Conservation (phyloP, 768 basidiomycete genomes). For the Lentinus brumalis region DNA sequence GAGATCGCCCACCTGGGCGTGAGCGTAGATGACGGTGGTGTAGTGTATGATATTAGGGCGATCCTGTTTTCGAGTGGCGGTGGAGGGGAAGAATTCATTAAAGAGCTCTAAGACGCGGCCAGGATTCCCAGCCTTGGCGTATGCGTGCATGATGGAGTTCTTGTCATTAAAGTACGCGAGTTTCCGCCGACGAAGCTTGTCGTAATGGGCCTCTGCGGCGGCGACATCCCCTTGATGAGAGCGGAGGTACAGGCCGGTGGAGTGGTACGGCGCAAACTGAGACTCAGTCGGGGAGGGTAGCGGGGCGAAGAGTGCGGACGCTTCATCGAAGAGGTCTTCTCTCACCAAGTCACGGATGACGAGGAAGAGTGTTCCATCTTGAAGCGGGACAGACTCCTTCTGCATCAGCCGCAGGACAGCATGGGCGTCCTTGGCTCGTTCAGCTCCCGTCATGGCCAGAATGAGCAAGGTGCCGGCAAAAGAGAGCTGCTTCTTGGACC, state of each 20-base stretch:
- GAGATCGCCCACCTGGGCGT: constrained; percentile 48
- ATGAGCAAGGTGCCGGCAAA: constrained; percentile 9
- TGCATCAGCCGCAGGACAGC: constrained; percentile 45
- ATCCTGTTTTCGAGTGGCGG: constrained; percentile 17
- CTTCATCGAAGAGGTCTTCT: constrained; percentile 40
- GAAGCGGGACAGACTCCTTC: constrained; percentile 35
- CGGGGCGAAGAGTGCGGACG: constrained; percentile 45
- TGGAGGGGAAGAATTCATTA: constrained; percentile 48
- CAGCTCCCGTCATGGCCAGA: not conserved
- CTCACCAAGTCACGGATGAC: constrained; percentile 48
- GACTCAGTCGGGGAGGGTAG: constrained; percentile 20
- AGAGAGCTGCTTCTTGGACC: constrained; percentile 32
- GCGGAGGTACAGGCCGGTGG: constrained; percentile 53
- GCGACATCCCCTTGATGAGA: constrained; percentile 53
- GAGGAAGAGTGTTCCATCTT: constrained; percentile 19
- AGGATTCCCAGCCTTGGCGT: constrained; percentile 48
- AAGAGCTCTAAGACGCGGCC: constrained; percentile 52
- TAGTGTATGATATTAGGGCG: constrained; percentile 54
- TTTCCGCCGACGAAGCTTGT: constrained; percentile 33
- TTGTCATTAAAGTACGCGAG: constrained; percentile 34
- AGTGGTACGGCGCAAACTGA: constrained; percentile 29
- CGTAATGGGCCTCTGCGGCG: constrained; percentile 47
- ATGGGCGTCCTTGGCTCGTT: constrained; percentile 34
- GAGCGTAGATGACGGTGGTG: constrained; percentile 56
- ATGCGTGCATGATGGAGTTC: constrained; percentile 55